Base-by-base conservation (phyloP, 2,329 filamentous ascomycete species). In the Penicillium brevicompactum region DNA sequence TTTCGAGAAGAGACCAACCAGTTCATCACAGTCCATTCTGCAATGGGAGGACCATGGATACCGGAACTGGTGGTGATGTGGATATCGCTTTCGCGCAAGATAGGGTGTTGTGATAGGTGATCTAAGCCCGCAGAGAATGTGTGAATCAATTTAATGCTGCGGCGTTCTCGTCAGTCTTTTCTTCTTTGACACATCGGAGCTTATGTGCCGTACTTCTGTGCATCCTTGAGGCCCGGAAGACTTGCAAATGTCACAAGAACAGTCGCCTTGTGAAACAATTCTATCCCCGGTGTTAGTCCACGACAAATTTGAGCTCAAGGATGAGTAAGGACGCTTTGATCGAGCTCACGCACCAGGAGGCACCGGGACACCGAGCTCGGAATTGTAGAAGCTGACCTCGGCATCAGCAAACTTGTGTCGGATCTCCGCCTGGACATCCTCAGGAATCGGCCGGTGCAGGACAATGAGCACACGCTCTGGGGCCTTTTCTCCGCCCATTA, bases 11-110 rank as follows among this genome's bases (percentile, higher is more conserved):
- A 75, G n/a, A 81, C 76, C 2, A 88, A 73, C 51, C 82, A 80
- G 62, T 86, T 87, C 78, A 87, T 78, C 27, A 87, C 70, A 11
- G 85, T 82, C 85, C 86, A 89, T 74, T 88, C 86, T 0, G 85
- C 78, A 47, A 88, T 88, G 53, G 86, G 84, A 0, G 86, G 86
- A 1, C 83, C 84, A 64, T 86, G 84, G 45, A 86, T 80, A 22
- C 84, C 76, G 4, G 78, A 81, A 32, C 77, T 78, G 3, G 80
- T 84, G 3, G 82, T 82, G 53, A 87, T 74, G 1, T 80, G 75
- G 48, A 86, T 80, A 24, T 80, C 66, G 13, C 77, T 80, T 45
- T 80, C 70, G 6, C 72, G 82, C 58, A 83, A 79, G 40, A 86
- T 77, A 0, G 83, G 82, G 52, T 81, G 72, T n/a, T 77, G 65